A percentile compares a stretch with the other conserved stretches of the same genome.
Evolutionary conservation across 306 rosid genomes (phyloP).

Genomic region (Heteromeles arbutifolia): DNA sequence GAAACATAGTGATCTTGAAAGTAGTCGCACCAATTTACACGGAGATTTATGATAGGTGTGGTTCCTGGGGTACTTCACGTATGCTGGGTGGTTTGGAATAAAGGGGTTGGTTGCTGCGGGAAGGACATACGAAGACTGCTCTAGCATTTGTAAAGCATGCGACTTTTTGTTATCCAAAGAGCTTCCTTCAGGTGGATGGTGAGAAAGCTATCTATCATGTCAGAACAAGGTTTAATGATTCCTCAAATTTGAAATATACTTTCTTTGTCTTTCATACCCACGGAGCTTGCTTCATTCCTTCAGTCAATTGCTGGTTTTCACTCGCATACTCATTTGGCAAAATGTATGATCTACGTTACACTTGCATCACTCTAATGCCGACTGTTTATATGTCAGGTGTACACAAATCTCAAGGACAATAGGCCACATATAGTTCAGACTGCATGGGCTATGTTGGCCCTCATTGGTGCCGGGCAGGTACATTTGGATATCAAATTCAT

Average conservation of each 20-base stretch:
- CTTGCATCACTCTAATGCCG: background rate
- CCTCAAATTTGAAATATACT: background rate
- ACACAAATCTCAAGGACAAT: constrained; percentile 22
- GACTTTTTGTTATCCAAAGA: constrained; percentile 25
- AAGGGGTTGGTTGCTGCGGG: constrained; percentile 32
- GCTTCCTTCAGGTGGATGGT: constrained; percentile 35
- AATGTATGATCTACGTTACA: background rate
- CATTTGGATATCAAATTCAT: background rate
- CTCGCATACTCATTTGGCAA: background rate
- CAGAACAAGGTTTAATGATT: constrained; percentile 24
- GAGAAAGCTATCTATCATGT: constrained; percentile 30
- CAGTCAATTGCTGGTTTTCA: background rate
- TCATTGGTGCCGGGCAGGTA: constrained; percentile 36
- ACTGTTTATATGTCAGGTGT: constrained; percentile 13
- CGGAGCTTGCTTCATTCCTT: background rate
- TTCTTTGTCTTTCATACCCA: background rate
- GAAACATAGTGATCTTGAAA: background rate
- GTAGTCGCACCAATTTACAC: background rate
- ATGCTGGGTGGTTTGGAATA: constrained; percentile 42
- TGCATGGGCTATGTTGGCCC: constrained; percentile 35
- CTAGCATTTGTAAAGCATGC: constrained; percentile 31
- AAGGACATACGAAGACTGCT: constrained; percentile 23
- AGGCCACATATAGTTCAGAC: constrained; percentile 33
- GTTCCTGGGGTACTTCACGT: constrained; percentile 40
- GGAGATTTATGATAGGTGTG: constrained; percentile 22